Percentiles rank a stretch among this genome's conserved stretches.
phyloP scores from a whole-genome alignment of 495 filamentous ascomycete species.

The Xylaria palmicola region DNA sequence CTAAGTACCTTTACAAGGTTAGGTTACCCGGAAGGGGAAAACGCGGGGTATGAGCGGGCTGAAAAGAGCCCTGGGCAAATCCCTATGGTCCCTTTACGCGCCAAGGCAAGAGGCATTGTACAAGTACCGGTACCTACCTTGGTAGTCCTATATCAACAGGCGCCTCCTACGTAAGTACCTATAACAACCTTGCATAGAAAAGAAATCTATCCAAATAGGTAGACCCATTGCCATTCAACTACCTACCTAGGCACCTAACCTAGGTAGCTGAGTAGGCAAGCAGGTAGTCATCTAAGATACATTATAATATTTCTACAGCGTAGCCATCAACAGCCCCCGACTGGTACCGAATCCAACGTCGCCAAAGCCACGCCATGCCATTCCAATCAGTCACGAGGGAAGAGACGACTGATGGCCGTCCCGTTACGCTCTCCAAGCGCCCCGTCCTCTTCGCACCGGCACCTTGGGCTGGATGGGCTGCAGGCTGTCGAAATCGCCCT shows the following conservation, averaged over 20 bases:
- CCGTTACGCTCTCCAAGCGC: not conserved
- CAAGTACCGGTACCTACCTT: no score
- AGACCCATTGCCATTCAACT: no score
- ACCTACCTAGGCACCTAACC: no score
- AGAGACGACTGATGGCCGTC: not conserved
- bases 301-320: not conserved
- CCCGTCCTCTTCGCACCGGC: not conserved
- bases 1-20: not conserved
- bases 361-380: no score
- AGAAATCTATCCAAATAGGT: no score
- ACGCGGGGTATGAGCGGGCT: conserved; percentile 1
- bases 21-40: not conserved
- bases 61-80: not conserved
- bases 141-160: not conserved
- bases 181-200: not conserved
- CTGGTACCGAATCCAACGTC: not conserved
- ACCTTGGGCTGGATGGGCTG: conserved; percentile 1
- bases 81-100: not conserved
- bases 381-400: no score
- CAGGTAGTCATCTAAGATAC: no score
- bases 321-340: not conserved
- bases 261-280: no score
- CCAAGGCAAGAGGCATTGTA: no score
- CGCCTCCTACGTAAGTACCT: not conserved
- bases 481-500: conserved; percentile 10